These are phyloP conservation scores for Colletotrichum eleusines DNA, from an alignment of 2,329 filamentous ascomycete species.

Conservation along the genomic window DNA sequence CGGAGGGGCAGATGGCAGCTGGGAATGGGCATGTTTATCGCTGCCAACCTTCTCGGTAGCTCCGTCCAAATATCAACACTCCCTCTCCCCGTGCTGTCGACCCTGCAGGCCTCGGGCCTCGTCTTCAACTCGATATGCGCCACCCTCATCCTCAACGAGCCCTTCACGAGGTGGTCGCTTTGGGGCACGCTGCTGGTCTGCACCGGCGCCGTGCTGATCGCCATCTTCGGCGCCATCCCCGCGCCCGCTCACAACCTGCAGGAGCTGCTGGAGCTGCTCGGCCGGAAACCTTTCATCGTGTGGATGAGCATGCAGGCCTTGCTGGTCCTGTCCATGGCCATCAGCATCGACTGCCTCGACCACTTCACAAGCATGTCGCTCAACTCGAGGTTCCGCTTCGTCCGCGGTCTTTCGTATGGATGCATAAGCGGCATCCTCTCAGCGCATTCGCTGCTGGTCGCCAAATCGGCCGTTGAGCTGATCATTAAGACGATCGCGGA, in stretches of 20 bases:
- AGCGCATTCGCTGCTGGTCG: slow-evolving; percentile 91
- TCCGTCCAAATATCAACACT: slow-evolving; percentile 98
- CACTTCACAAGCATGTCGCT: slow-evolving; percentile 65
- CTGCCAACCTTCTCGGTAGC: slow-evolving; percentile 93
- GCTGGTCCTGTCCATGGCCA: slow-evolving; percentile 76
- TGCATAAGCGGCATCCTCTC: slow-evolving; percentile 93
- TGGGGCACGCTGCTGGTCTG: slow-evolving; percentile 91
- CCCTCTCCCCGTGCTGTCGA: slow-evolving; percentile 92
- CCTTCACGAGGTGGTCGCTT: slow-evolving; percentile 94
- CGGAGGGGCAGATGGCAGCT: slow-evolving; percentile 93
- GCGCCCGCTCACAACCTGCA: slow-evolving; percentile 90
- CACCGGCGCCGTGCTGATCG: slow-evolving; percentile 89
- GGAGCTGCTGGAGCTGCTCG: slow-evolving; percentile 83
- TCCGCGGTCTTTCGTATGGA: slow-evolving; percentile 88
- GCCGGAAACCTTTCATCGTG: slow-evolving; percentile 79
- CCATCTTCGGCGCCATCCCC: slow-evolving; percentile 91
- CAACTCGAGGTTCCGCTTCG: slow-evolving; percentile 77
- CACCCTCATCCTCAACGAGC: slow-evolving; percentile 89
- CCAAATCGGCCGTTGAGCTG: slow-evolving; percentile 96
- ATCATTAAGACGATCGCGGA: slow-evolving; percentile 88
- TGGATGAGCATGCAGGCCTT: slow-evolving; percentile 90
- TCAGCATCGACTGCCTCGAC: slow-evolving; percentile 69
- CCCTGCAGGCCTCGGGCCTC: slow-evolving; percentile 92
- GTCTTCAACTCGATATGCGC: slow-evolving; percentile 99
- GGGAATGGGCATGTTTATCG: slow-evolving; percentile 96